Evolutionary conservation across 2,329 filamentous ascomycete genomes (phyloP).

Genomic region (Alternaria gaisen): DNA sequence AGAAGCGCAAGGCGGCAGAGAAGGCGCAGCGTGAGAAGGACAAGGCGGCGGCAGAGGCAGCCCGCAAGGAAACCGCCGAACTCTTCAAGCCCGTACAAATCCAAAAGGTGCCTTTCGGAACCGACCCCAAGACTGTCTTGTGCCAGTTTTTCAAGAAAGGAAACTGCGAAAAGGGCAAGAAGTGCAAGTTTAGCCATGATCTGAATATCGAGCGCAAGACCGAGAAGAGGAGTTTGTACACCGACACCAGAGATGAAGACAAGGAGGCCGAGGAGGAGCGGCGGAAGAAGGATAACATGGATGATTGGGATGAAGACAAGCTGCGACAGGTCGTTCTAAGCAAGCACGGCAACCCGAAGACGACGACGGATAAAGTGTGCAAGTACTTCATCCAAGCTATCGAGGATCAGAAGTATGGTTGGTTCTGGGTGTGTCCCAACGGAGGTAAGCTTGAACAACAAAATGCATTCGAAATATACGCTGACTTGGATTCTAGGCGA

Average conservation of each 20-base stretch:
- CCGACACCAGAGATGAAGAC: conserved; percentile 78
- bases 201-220: conserved; percentile 87
- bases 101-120: conserved; percentile 98
- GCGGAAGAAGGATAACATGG: conserved; percentile 92
- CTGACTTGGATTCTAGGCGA: conserved; percentile 61
- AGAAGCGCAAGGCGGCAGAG: conserved; percentile 79
- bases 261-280: conserved; percentile 74
- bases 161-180: conserved; percentile 89
- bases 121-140: conserved; percentile 96
- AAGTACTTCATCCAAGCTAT: conserved; percentile 98
- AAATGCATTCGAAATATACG: not conserved
- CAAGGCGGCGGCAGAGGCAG: conserved; percentile 88
- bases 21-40: conserved; percentile 78
- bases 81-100: conserved; percentile 91
- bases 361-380: conserved; percentile 98
- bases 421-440: conserved; percentile 99
- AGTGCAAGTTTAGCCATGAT: conserved; percentile 98
- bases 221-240: conserved; percentile 91
- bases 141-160: conserved; percentile 98
- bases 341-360: conserved; percentile 97
- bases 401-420: conserved; percentile 98
- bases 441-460: conserved; percentile 59
- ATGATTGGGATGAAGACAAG: conserved; percentile 98
- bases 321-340: conserved; percentile 87
- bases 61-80: conserved; percentile 79